Evolutionary conservation across 257 asterid species (phyloP).

Genomic region (Coffea canephora): DNA sequence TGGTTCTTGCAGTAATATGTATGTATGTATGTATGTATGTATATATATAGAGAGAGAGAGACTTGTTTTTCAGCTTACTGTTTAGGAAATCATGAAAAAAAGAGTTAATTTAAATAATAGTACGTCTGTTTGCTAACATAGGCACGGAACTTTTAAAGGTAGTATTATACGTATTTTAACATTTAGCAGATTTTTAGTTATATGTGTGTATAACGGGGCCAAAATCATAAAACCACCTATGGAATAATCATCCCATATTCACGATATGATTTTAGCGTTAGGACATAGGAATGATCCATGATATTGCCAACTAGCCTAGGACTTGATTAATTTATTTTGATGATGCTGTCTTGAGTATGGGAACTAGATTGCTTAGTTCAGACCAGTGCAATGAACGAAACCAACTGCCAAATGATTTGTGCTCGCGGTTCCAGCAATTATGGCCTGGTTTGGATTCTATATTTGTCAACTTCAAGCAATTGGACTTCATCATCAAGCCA

Average conservation of each 20-base stretch:
- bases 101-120: too few species aligned
- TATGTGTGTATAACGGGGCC: background rate
- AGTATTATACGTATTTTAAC: background rate
- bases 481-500: background rate
- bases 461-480: background rate
- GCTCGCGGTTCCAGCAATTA: background rate
- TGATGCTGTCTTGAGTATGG: background rate
- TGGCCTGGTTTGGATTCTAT: conserved; percentile 2
- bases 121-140: background rate
- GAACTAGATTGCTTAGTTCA: background rate
- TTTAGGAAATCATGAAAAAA: background rate
- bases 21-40: too few species aligned
- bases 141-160: background rate
- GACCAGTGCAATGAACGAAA: background rate
- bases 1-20: background rate
- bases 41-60: too few species aligned
- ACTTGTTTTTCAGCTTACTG: background rate
- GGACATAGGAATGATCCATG: background rate
- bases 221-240: background rate
- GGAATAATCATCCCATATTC: background rate
- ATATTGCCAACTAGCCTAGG: background rate
- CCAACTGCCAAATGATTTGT: background rate
- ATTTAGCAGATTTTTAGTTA: background rate
- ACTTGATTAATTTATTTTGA: background rate
- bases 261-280: background rate